Base-by-base conservation (phyloP, 768 basidiomycete species). In the Hysterangium stoloniferum region DNA sequence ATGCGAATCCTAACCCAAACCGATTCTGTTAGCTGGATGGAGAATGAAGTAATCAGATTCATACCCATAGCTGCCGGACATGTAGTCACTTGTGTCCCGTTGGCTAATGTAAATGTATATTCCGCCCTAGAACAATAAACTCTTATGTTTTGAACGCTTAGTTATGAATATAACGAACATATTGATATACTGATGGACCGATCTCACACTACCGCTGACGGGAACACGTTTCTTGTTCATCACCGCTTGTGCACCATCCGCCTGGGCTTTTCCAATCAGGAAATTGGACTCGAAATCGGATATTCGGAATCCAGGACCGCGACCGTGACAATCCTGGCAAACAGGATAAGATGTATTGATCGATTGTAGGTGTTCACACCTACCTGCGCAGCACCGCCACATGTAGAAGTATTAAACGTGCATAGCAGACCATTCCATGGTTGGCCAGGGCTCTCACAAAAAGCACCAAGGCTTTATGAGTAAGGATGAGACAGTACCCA, bases 1-100 rank as follows among this genome's bases (percentile, higher is more conserved):
- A 89, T 1, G 77, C 72, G 62, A 71, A 87, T 9, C 86, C 85
- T 86, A 43, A 2, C 1, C 12, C 33, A 40, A 42, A 36, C 11
- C 15, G 19, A 37, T 34, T 7, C 48, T 45, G 50, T 54, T 40
- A 37, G 35, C 43, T 34, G 2, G 6, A 27, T 34, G 55, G 20
- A 51, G 48, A 33, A 24, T 24, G 29, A 24, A 2, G 12, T 27
- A 60, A 75, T 32, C 4, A 27, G 24, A 8, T 11, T 29, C 44
- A 52, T 53, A 84, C 84, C 87, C 65, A 87, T 68, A 41, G 85
- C 87, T 54, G 86, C 71, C n/a, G 85, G 84, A 59, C 86, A 90
- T 1, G 87, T 90, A 24, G 72, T 71, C 28, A 78, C 81, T 4
- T 64, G 69, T 2, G 80, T 82, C 27, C 87, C 84, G 57, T 87